Base-by-base conservation (phyloP, 2,329 filamentous ascomycete species). In the Neonectria neomacrospora region DNA sequence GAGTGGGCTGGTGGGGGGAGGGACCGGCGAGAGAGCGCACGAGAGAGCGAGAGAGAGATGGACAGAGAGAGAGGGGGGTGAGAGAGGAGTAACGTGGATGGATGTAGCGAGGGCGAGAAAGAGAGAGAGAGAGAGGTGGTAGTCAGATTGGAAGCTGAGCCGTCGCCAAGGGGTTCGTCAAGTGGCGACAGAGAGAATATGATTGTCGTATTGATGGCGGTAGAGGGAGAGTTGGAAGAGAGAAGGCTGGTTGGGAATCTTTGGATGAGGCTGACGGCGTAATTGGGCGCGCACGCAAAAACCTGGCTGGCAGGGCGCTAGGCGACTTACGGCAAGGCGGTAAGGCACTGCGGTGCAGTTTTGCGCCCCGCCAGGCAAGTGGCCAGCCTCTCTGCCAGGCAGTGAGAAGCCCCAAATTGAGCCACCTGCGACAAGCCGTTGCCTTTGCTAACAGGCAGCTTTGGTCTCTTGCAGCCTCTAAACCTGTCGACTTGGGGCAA, bases 221-320 rank as follows among this genome's bases (percentile, higher is more conserved):
- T 61, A 51, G 63, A 62, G 58, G 63, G 55, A 56, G 55, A 48
- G 59, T 61, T 58, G 62, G 61, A 66, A 60, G 59, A 57, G 37
- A 63, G 59, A 71, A 72, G 70, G 67, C 68, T 72, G 68, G 68
- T 65, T 59, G 65, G 64, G 64, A 37, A 37, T 37, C 34, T 59
- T 59, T 56, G 53, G 63, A 70, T 73, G 71, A 73, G 71, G 71
- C 71, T 73, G 71, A 65, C 41, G 45, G 37, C 30, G 37, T 55
- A 58, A 71, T 70, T 63, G 59, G 67, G 70, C 69, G 61, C 63
- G 65, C 60, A 64, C 55, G 54, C 59, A 58, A 61, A 70, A 67
- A 48, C 61, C 54, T 64, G 59, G 52, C 54, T 61, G 30, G 4
- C 44, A 16, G 8, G 22, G 28, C 51, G 41, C 71, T 73, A 74